phyloP scores from a whole-genome alignment of 345 rosid species.

The Clarkia xantiana region DNA sequence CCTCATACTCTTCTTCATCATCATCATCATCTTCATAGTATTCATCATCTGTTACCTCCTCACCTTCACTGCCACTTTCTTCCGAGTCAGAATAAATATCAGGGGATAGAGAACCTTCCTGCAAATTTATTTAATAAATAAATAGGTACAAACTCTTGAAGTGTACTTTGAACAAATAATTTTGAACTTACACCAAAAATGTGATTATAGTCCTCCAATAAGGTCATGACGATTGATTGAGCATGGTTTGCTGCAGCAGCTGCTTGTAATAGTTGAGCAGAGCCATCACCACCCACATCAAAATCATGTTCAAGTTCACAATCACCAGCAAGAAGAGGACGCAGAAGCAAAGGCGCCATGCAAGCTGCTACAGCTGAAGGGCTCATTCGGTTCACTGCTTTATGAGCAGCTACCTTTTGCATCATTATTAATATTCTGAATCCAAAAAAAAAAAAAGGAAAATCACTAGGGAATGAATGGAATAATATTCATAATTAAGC shows the following conservation, averaged over 20 bases:
- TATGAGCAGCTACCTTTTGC: slow-evolving; percentile 72
- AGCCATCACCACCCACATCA: slow-evolving; percentile 92
- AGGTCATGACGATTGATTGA: slow-evolving; percentile 84
- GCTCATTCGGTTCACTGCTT: slow-evolving; percentile 80
- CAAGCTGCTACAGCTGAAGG: slow-evolving; percentile 97
- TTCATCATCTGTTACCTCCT: slow-evolving; percentile 73
- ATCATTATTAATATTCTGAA: slow-evolving; percentile 88
- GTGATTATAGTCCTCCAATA: slow-evolving; percentile 69
- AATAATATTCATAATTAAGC: too few relatives aligned
- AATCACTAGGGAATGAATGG: too few relatives aligned
- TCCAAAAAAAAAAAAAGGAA: slow-evolving; percentile 12
- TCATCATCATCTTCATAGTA: slow-evolving; percentile 74
- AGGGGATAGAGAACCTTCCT: slow-evolving; percentile 70
- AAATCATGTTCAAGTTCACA: slow-evolving; percentile 86
- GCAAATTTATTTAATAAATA: too few relatives aligned
- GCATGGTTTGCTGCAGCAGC: slow-evolving; percentile 99
- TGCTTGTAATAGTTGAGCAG: slow-evolving; percentile 87
- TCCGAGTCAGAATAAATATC: slow-evolving; percentile 75
- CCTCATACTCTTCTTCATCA: slow-evolving; percentile 39
- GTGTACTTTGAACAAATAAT: too few relatives aligned
- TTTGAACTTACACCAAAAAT: slow-evolving; percentile 70
- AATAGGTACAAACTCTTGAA: too few relatives aligned
- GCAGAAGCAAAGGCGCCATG: slow-evolving; percentile 99
- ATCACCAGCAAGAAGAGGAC: slow-evolving; percentile 92
- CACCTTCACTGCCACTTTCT: slow-evolving; percentile 69